Percentiles rank a stretch among this genome's conserved stretches.
Evolutionary conservation across 208 protist genomes (phyloP).

Genomic region (Leishmania braziliensis): DNA sequence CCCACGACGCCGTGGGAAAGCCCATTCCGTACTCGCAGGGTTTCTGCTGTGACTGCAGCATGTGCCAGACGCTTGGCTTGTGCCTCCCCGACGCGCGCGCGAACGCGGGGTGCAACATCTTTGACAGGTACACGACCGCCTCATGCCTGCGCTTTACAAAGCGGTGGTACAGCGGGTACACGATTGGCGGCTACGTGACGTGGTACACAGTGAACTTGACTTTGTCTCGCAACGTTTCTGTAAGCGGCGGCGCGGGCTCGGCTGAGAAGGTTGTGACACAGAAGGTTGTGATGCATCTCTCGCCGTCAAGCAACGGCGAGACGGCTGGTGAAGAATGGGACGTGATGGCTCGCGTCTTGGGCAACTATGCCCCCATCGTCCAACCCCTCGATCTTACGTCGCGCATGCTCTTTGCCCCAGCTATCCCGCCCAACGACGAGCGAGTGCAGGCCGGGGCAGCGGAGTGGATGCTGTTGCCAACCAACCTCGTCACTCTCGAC

Average conservation of each 20-base stretch:
- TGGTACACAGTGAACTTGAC: conserved; percentile 72
- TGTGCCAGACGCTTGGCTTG: conserved; percentile 65
- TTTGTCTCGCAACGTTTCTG: conserved; percentile 34
- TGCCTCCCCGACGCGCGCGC: conserved; percentile 63
- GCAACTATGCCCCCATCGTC: conserved; percentile 61
- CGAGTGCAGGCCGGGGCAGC: conserved; percentile 48
- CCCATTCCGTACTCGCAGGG: conserved; percentile 81
- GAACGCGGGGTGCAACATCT: conserved; percentile 58
- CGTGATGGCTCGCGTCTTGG: conserved; percentile 65
- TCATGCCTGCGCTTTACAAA: conserved; percentile 84
- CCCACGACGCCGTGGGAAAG: conserved; percentile 34
- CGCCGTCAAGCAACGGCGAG: conserved; percentile 42
- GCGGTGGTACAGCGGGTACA: conserved; percentile 86
- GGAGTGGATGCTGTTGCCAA: conserved; percentile 85
- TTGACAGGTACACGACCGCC: conserved; percentile 52
- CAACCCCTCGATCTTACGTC: conserved; percentile 57
- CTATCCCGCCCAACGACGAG: conserved; percentile 31
- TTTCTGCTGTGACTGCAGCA: conserved; percentile 85
- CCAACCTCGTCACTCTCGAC: conserved; percentile 60
- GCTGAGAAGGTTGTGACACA: conserved; percentile 3
- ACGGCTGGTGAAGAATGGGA: conserved; percentile 37
- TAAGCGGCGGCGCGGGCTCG: not conserved
- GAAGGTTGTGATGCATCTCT: conserved; percentile 46
- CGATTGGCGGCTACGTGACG: conserved; percentile 50
- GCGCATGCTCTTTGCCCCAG: conserved; percentile 81